phyloP scores from a whole-genome alignment of 2,329 filamentous ascomycete species.

The Tolypocladium cylindrosporum region DNA sequence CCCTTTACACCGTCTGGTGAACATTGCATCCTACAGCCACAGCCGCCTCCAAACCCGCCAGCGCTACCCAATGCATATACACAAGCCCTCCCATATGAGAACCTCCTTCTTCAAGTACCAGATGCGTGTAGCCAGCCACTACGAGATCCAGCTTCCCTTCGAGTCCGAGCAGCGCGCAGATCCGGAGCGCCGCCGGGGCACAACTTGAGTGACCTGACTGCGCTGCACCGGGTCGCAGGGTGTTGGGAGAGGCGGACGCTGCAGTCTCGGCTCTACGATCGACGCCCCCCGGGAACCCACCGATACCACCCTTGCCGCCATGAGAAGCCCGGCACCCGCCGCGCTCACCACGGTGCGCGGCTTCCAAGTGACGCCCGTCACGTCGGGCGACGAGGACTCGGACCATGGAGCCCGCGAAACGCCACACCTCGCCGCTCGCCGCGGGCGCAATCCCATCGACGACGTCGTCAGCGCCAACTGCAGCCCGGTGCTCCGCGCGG shows the following conservation, averaged over 20 bases:
- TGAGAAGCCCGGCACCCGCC: slow-evolving; percentile 37
- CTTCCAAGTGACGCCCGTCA: slow-evolving; percentile 42
- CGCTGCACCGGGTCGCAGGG: neutral
- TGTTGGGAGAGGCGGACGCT: neutral
- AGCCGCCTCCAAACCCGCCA: slow-evolving; percentile 3
- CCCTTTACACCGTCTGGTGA: slow-evolving; percentile 7
- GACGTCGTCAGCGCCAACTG: slow-evolving; percentile 54
- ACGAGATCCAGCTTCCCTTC: slow-evolving; percentile 37
- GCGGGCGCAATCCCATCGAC: slow-evolving; percentile 33
- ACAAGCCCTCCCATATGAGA: slow-evolving; percentile 31
- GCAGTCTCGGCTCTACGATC: neutral
- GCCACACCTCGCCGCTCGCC: slow-evolving; percentile 25
- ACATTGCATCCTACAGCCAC: slow-evolving; percentile 1
- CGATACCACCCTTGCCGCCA: slow-evolving; percentile 13
- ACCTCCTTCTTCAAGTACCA: slow-evolving; percentile 43
- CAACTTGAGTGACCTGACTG: slow-evolving; percentile 23
- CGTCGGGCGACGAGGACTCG: slow-evolving; percentile 49
- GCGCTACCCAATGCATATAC: slow-evolving; percentile 45
- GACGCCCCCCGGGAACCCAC: neutral
- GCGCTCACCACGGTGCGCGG: slow-evolving; percentile 47
- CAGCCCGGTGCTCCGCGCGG: slow-evolving; percentile 47
- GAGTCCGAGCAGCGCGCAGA: slow-evolving; percentile 44
- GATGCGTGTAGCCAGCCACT: slow-evolving; percentile 45
- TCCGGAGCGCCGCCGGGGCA: slow-evolving; percentile 49
- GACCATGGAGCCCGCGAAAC: slow-evolving; percentile 33